These are phyloP conservation scores for Phlyctochytrium arcticum DNA, from an alignment of 192 early-diverging fungal genomes.

Conservation along the genomic window DNA sequence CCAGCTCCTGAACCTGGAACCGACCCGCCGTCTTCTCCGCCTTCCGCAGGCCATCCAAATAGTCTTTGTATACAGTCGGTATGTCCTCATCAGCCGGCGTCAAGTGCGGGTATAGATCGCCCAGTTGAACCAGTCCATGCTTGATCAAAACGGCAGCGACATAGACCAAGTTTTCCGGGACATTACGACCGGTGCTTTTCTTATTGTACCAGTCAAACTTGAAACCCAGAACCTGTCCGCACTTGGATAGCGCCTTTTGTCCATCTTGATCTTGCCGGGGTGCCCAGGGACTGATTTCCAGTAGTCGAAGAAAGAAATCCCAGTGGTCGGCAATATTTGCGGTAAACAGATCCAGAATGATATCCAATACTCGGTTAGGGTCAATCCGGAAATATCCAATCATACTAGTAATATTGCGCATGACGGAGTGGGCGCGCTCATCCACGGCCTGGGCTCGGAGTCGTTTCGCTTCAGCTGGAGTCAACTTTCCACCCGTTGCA, in stretches of 20 bases:
- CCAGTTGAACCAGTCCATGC: slow-evolving; percentile 44
- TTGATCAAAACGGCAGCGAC: slow-evolving; percentile 57
- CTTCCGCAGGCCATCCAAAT: slow-evolving; percentile 38
- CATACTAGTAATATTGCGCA: slow-evolving; percentile 44
- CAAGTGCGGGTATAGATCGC: slow-evolving; percentile 67
- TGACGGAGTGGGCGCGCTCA: slow-evolving; percentile 13
- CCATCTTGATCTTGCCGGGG: neutral
- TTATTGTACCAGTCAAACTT: slow-evolving; percentile 60
- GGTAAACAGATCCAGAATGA: slow-evolving; percentile 72
- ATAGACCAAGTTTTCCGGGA: slow-evolving; percentile 47
- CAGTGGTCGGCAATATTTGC: slow-evolving; percentile 62
- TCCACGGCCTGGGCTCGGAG: slow-evolving; percentile 13
- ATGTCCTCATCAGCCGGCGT: slow-evolving; percentile 49
- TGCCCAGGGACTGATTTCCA: slow-evolving; percentile 44
- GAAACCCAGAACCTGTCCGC: slow-evolving; percentile 73
- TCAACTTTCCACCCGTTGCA: slow-evolving; percentile 3
- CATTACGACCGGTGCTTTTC: slow-evolving; percentile 6
- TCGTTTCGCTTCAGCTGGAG: neutral
- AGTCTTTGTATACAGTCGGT: slow-evolving; percentile 40
- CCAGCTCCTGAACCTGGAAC: slow-evolving; percentile 43
- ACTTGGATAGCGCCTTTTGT: slow-evolving; percentile 2
- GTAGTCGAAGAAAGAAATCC: slow-evolving; percentile 66
- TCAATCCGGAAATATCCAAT: slow-evolving; percentile 79
- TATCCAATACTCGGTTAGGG: slow-evolving; percentile 77
- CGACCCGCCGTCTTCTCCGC: slow-evolving; percentile 30